phyloP scores from a whole-genome alignment of 2,329 filamentous ascomycete genomes.

The Curvularia hawaiiensis region DNA sequence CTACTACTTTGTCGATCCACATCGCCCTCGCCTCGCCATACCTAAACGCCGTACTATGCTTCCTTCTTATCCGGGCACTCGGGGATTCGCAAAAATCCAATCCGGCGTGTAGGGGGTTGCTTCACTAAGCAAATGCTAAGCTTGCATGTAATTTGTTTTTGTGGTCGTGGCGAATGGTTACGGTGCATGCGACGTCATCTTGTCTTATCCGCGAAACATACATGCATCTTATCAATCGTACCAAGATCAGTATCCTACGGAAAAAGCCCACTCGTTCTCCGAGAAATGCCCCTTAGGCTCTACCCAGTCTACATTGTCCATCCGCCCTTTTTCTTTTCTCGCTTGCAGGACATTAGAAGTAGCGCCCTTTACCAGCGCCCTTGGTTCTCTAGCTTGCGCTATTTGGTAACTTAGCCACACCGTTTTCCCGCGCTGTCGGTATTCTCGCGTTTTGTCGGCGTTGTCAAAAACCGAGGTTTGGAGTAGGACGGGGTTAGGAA shows the following conservation, averaged over 20 bases:
- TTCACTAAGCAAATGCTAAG: neutral
- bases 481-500: neutral
- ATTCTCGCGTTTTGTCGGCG: neutral
- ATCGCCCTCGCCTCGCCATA: neutral
- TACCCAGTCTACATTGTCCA: neutral
- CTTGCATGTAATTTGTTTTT: neutral
- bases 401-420: neutral
- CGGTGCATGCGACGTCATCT: neutral
- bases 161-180: neutral
- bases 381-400: neutral
- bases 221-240: neutral
- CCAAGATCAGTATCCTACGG: neutral
- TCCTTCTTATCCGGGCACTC: too few species aligned
- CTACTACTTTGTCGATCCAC: neutral
- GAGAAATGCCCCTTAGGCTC: neutral
- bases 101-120: too few species aligned
- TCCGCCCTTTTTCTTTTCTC: neutral
- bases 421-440: neutral
- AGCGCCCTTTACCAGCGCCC: neutral
- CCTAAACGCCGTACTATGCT: constrained; percentile 2
- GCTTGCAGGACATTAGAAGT: neutral
- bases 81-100: too few species aligned
- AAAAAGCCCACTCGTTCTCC: neutral
- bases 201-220: neutral
- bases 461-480: neutral